These are phyloP conservation scores for Craspedostauros australis DNA, from an alignment of 108 stramenopile genomes.

Conservation along the genomic window DNA sequence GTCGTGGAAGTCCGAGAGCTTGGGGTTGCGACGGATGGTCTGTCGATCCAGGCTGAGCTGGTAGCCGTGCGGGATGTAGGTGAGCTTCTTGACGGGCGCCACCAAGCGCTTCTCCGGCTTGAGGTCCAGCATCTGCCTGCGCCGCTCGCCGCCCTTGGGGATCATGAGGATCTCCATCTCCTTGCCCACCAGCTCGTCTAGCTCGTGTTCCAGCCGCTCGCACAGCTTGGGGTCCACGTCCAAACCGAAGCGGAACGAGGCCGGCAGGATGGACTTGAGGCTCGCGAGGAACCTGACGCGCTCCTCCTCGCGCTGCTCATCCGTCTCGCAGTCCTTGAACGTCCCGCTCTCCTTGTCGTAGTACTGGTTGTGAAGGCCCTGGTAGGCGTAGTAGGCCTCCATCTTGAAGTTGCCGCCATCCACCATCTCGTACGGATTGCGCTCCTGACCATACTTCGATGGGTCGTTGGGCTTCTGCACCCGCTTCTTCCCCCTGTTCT, in stretches of 20 bases:
- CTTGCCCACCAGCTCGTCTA: constrained; percentile 59
- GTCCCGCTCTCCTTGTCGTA: constrained; percentile 6
- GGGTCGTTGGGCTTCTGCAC: constrained; percentile 5
- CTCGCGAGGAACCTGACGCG: constrained; percentile 50
- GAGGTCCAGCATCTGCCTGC: constrained; percentile 14
- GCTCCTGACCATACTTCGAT: constrained; percentile 20
- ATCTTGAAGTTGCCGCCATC: constrained; percentile 59
- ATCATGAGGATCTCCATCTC: constrained; percentile 68
- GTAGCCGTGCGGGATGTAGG: constrained; percentile 62
- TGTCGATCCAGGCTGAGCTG: constrained; percentile 70
- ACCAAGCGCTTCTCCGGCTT: constrained; percentile 30
- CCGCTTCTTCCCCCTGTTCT: constrained; percentile 13
- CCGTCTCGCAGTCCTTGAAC: constrained; percentile 41
- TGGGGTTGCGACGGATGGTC: constrained; percentile 62
- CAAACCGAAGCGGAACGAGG: constrained; percentile 73
- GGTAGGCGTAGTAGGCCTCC: constrained; percentile 75
- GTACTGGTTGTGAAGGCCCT: constrained; percentile 49
- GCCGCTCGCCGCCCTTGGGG: constrained; percentile 42
- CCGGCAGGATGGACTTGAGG: constrained; percentile 51
- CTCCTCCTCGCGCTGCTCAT: constrained; percentile 57
- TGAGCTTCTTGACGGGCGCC: constrained; percentile 63
- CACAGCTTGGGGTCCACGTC: constrained; percentile 54
- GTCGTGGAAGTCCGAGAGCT: constrained; percentile 45
- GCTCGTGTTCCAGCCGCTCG: constrained; percentile 42
- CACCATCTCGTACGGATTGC: constrained; percentile 27